phyloP scores from a whole-genome alignment of 1,284 basidiomycete species.

The Amylostereum areolatum region DNA sequence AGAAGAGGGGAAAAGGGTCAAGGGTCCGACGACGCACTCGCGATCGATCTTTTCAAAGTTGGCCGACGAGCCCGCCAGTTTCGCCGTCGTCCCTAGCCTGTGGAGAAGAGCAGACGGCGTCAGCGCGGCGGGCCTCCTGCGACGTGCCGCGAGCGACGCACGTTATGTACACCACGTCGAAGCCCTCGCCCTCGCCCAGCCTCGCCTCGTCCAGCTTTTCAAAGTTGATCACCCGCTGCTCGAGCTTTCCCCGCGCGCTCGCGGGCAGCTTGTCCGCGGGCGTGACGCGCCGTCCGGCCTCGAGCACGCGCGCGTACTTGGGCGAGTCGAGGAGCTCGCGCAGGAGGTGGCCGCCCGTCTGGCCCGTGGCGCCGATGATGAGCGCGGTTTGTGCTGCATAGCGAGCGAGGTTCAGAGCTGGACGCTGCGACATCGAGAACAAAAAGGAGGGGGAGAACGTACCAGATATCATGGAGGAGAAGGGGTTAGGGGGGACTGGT shows the following conservation, averaged over 20 bases:
- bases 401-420: no score
- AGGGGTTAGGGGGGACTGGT: no score
- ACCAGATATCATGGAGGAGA: no score
- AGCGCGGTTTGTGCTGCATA: conserved; percentile 17
- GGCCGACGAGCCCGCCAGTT: conserved; percentile 53
- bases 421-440: no score
- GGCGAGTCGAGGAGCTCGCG: conserved; percentile 45
- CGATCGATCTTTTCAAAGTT: conserved; percentile 73
- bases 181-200: conserved; percentile 37
- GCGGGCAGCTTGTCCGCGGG: conserved; percentile 27
- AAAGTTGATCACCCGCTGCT: conserved; percentile 61
- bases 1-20: background rate
- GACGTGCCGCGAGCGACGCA: conserved; percentile 17
- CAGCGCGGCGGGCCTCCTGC: no score
- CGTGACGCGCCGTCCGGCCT: conserved; percentile 60
- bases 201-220: conserved; percentile 51
- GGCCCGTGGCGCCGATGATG: conserved; percentile 26
- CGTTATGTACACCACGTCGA: conserved; percentile 67
- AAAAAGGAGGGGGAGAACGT: no score
- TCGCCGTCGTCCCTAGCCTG: conserved; percentile 61
- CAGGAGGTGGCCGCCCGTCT: conserved; percentile 10
- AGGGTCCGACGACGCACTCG: conserved; percentile 38
- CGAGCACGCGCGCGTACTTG: conserved; percentile 51
- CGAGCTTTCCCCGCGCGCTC: conserved; percentile 40
- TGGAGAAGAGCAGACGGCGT: background rate